phyloP scores from a whole-genome alignment of 2,329 filamentous ascomycete genomes.

The Fusarium subglutinans region DNA sequence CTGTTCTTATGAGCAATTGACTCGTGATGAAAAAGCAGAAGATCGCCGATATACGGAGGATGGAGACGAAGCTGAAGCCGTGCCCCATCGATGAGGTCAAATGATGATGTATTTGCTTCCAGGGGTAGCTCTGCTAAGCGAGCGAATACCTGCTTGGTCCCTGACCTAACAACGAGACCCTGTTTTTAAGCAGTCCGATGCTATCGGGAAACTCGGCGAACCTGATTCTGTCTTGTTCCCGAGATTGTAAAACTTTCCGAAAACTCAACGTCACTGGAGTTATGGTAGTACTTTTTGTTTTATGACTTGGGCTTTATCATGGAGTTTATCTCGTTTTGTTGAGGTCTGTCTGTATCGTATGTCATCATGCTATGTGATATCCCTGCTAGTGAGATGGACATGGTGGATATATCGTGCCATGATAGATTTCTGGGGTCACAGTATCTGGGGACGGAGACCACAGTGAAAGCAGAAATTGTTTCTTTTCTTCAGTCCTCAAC shows the following conservation, averaged over 20 bases:
- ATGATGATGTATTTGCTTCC: slow-evolving; percentile 21
- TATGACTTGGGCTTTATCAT: neutral
- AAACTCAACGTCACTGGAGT: neutral
- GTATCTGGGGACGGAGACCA: neutral
- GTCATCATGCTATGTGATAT: slow-evolving; percentile 20
- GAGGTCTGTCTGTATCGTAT: slow-evolving; percentile 1
- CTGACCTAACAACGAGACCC: slow-evolving; percentile 14
- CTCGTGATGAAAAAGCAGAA: neutral
- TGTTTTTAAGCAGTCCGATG: slow-evolving; percentile 11
- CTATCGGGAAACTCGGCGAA: slow-evolving; percentile 9
- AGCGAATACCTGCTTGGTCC: slow-evolving; percentile 9
- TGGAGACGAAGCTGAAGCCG: neutral
- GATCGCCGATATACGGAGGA: neutral
- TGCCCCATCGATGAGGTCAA: slow-evolving; percentile 17
- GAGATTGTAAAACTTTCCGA: neutral
- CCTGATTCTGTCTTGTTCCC: neutral
- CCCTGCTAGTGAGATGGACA: slow-evolving; percentile 5
- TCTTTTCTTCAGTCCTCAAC: neutral
- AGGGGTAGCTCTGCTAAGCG: slow-evolving; percentile 25
- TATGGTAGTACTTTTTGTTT: neutral
- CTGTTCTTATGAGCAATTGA: slow-evolving; percentile 11
- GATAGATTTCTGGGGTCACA: slow-evolving; percentile 20
- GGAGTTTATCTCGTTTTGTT: neutral
- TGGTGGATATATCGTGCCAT: slow-evolving; percentile 18
- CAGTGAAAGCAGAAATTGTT: neutral